phyloP scores from a whole-genome alignment of 108 stramenopile species.

The Poteriospumella lacustris region DNA sequence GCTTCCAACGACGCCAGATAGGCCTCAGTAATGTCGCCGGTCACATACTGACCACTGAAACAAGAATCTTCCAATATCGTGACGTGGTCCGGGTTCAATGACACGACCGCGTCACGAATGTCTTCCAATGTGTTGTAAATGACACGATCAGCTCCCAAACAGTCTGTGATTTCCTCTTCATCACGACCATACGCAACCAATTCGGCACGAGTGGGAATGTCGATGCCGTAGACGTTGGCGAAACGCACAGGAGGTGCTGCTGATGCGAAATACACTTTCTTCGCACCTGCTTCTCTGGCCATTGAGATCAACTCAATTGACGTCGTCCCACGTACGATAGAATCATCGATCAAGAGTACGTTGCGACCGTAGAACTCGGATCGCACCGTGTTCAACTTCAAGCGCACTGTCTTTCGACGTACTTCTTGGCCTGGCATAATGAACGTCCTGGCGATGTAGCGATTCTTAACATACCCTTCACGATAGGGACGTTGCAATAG shows the following conservation, averaged over 20 bases:
- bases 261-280: constrained; percentile 76
- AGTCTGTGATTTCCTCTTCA: constrained; percentile 73
- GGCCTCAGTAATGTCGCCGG: constrained; percentile 67
- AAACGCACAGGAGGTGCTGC: constrained; percentile 96
- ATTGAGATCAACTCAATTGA: constrained; percentile 91
- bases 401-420: constrained; percentile 88
- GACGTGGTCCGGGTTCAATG: constrained; percentile 33
- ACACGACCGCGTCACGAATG: constrained; percentile 63
- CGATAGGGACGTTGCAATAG: constrained; percentile 75
- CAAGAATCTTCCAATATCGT: constrained; percentile 80
- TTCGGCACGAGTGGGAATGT: constrained; percentile 91
- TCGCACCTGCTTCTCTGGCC: constrained; percentile 96
- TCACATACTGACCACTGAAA: constrained; percentile 88
- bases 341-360: constrained; percentile 92
- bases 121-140: constrained; percentile 69
- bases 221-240: constrained; percentile 97
- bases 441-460: constrained; percentile 97
- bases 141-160: constrained; percentile 87
- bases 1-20: constrained; percentile 71
- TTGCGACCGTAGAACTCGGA: constrained; percentile 71
- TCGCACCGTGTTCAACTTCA: constrained; percentile 96
- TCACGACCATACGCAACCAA: constrained; percentile 82
- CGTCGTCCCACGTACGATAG: constrained; percentile 94
- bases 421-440: constrained; percentile 98
- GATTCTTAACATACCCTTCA: constrained; percentile 97